Percentiles rank a stretch among this genome's conserved stretches.
Evolutionary conservation across 2,329 filamentous ascomycete genomes (phyloP).

Genomic region (Pestalotiopsis sp.): DNA sequence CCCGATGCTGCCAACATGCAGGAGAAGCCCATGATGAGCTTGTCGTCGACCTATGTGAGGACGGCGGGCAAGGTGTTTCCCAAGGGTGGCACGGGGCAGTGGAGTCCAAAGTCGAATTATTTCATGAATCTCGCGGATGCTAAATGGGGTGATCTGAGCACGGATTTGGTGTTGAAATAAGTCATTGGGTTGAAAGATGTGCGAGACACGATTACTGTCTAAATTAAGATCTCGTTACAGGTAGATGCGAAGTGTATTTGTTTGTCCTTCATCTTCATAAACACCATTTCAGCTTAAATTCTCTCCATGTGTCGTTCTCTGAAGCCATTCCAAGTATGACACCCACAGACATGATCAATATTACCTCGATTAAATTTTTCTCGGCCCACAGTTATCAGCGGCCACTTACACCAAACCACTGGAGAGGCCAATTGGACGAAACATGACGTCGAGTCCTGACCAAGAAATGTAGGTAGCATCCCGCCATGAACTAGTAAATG

Average conservation of each 20-base stretch:
- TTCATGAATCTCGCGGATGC: constrained; percentile 24
- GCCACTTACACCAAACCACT: background rate
- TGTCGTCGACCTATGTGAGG: constrained; percentile 41
- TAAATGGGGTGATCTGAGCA: constrained; percentile 24
- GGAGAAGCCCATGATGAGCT: constrained; percentile 31
- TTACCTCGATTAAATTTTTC: background rate
- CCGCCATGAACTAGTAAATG: background rate
- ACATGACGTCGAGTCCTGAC: background rate
- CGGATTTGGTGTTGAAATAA: constrained; percentile 23
- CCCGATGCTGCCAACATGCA: constrained; percentile 14
- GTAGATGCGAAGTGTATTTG: background rate
- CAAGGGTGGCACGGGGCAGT: constrained; percentile 28
- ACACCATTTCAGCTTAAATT: background rate
- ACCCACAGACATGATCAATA: background rate
- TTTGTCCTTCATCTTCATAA: background rate
- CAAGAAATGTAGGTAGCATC: background rate
- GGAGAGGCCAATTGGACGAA: background rate
- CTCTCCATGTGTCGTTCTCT: too few relatives aligned
- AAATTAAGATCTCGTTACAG: background rate
- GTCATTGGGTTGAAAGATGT: too few relatives aligned
- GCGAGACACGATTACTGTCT: background rate
- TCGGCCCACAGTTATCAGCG: background rate
- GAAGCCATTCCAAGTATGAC: background rate
- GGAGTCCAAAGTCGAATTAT: constrained; percentile 27
- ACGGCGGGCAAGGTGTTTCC: constrained; percentile 42